These are phyloP conservation scores for Dendryphion nanum DNA, from an alignment of 2,329 filamentous ascomycete species.

Conservation along the genomic window DNA sequence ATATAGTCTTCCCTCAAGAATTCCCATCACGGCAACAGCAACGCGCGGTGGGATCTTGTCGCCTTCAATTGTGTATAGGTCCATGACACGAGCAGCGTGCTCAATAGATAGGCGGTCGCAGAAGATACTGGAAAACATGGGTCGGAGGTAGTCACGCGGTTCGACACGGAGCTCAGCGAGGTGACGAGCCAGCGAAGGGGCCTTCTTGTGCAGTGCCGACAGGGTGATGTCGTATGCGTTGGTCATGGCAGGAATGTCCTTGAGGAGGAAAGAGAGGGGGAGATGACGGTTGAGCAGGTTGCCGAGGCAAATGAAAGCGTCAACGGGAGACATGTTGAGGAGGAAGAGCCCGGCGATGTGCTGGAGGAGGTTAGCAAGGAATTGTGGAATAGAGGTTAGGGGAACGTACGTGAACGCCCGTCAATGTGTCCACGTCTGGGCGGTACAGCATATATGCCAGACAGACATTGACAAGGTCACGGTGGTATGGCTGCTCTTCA, in stretches of 20 bases:
- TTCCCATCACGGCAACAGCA: slow-evolving; percentile 63
- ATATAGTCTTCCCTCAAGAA: slow-evolving; percentile 53
- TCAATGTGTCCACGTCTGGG: slow-evolving; percentile 75
- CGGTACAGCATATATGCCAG: slow-evolving; percentile 80
- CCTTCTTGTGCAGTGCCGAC: slow-evolving; percentile 64
- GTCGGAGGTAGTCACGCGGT: slow-evolving; percentile 53
- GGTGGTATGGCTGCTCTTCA: slow-evolving; percentile 64
- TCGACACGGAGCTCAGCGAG: slow-evolving; percentile 47
- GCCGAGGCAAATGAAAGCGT: slow-evolving; percentile 69
- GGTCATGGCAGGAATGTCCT: slow-evolving; percentile 66
- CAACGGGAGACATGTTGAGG: slow-evolving; percentile 65
- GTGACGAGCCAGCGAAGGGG: slow-evolving; percentile 62
- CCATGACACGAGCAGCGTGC: slow-evolving; percentile 72
- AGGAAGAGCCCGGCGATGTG: slow-evolving; percentile 72
- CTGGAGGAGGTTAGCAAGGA: slow-evolving; percentile 45
- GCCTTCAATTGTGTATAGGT: slow-evolving; percentile 80
- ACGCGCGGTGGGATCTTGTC: slow-evolving; percentile 70
- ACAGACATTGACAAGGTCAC: slow-evolving; percentile 68
- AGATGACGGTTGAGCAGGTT: slow-evolving; percentile 76
- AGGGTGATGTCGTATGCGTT: slow-evolving; percentile 69
- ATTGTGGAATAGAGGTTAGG: slow-evolving; percentile 1
- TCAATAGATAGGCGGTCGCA: slow-evolving; percentile 63
- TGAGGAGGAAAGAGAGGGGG: slow-evolving; percentile 71
- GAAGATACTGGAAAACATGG: slow-evolving; percentile 65
- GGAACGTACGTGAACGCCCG: slow-evolving; percentile 68